Base-by-base conservation (phyloP, 257 asterid species). In the Sherardia arvensis region DNA sequence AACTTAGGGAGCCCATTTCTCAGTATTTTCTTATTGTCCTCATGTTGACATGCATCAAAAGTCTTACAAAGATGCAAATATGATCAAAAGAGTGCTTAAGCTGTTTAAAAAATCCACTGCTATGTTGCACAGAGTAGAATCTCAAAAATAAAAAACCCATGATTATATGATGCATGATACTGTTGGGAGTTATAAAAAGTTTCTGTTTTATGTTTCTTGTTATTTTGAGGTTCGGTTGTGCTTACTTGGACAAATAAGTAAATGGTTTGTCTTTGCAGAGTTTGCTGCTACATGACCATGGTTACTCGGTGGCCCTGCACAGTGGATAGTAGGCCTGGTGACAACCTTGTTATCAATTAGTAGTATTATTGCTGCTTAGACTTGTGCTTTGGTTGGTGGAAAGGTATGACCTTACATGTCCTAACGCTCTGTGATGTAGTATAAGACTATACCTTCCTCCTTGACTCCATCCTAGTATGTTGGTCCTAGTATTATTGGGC, bases 321-420 rank as follows among this genome's bases (percentile, higher is more conserved):
- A 79, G 78, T 93, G 97, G 97, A 87, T 94, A 25, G 95, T 90
- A 71, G 99, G 99, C 76, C 96, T 93, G 74, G 92, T 87, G 70
- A 95, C 97, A 59, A 83, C 97, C 76, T 87, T 90, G 73, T 82
- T 84, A 70, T 84, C 97, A 62, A 4, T 93, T 60, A 87, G 96
- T 76, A 85, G 97, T 76, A 82, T 93, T 54, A 87, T 93, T 71
- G 97, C 99, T 67, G 99, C 99, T 43, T 96, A 93, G 72, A 93
- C 99, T 27, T 90, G 67, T 81, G 97, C 99, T 65, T 93, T 93
- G 73, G 70, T 81, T 71, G 96, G 94, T 70, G 99, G 99, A 75
- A 93, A 85, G 95, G 97, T 90, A 74, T 43, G 38, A 56, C 20
- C 66, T 53, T 23, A n/a, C 48, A 58, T 20, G 29, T 53, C 30